A percentile compares a stretch with the other conserved stretches of the same genome.
phyloP scores from a whole-genome alignment of 2,329 filamentous ascomycete species.

The Colletotrichum lini region DNA sequence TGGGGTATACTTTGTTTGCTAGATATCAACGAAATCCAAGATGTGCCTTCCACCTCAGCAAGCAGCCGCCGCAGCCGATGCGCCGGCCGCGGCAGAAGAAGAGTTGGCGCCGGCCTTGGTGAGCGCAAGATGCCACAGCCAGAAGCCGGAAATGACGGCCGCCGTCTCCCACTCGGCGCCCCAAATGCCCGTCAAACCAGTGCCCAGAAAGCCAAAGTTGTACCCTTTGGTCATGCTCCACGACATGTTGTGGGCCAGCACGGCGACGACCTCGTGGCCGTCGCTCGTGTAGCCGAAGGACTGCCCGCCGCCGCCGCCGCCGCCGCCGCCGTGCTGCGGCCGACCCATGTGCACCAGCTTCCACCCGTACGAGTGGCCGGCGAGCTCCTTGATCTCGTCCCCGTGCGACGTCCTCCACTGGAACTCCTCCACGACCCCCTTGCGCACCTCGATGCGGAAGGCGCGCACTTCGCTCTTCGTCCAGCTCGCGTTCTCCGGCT shows the following conservation, averaged over 20 bases:
- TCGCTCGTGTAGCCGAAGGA: slow-evolving; percentile 38
- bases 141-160: slow-evolving; percentile 22
- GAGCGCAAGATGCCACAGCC: slow-evolving; percentile 28
- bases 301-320: background rate
- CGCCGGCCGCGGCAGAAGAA: background rate
- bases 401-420: slow-evolving; percentile 40
- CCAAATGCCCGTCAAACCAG: slow-evolving; percentile 34
- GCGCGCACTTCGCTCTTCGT: slow-evolving; percentile 5
- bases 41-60: background rate
- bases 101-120: background rate
- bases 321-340: background rate
- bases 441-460: slow-evolving; percentile 10
- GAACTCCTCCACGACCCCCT: slow-evolving; percentile 25
- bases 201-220: slow-evolving; percentile 40
- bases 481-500: slow-evolving; percentile 14
- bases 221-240: slow-evolving; percentile 38
- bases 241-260: slow-evolving; percentile 35
- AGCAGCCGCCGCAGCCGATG: background rate
- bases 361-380: slow-evolving; percentile 36
- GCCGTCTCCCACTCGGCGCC: slow-evolving; percentile 40
- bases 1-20: too few relatives aligned
- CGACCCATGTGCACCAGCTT: slow-evolving; percentile 39
- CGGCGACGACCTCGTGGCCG: slow-evolving; percentile 42
- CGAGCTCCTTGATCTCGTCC: slow-evolving; percentile 36
- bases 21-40: too few relatives aligned